phyloP scores from a whole-genome alignment of 2,329 filamentous ascomycete species.

The Penicillium frequentans region DNA sequence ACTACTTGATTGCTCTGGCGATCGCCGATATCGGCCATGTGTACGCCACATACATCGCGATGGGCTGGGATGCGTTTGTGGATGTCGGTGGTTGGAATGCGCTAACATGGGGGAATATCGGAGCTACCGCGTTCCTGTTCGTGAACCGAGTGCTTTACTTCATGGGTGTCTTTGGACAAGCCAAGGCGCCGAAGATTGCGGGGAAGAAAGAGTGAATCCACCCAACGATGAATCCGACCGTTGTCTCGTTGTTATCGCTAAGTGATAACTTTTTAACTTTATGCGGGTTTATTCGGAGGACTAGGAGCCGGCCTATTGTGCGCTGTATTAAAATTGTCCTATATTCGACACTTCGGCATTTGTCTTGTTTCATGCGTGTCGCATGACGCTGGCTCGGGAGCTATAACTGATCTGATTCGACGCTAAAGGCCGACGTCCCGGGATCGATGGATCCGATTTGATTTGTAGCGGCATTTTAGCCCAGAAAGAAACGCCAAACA shows the following conservation, averaged over 20 bases:
- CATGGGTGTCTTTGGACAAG: slow-evolving; percentile 58
- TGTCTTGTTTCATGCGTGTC: neutral
- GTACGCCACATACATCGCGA: slow-evolving; percentile 58
- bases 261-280: neutral
- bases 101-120: slow-evolving; percentile 73
- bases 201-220: slow-evolving; percentile 40
- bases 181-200: slow-evolving; percentile 20
- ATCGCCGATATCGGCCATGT: slow-evolving; percentile 68
- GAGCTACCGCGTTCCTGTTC: slow-evolving; percentile 61
- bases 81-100: slow-evolving; percentile 64
- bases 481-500: neutral
- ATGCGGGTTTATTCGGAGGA: neutral
- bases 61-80: slow-evolving; percentile 57
- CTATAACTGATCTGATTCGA: neutral
- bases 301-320: neutral
- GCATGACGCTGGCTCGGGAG: neutral
- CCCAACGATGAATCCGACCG: neutral
- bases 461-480: slow-evolving; percentile 2
- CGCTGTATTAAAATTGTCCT: neutral
- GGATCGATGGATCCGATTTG: slow-evolving; percentile 11
- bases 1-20: slow-evolving; percentile 66
- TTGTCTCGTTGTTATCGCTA: neutral
- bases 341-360: neutral
- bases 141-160: slow-evolving; percentile 59
- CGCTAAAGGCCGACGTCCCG: slow-evolving; percentile 4